Base-by-base conservation (phyloP, 768 basidiomycete species). In the Megacollybia marginata region DNA sequence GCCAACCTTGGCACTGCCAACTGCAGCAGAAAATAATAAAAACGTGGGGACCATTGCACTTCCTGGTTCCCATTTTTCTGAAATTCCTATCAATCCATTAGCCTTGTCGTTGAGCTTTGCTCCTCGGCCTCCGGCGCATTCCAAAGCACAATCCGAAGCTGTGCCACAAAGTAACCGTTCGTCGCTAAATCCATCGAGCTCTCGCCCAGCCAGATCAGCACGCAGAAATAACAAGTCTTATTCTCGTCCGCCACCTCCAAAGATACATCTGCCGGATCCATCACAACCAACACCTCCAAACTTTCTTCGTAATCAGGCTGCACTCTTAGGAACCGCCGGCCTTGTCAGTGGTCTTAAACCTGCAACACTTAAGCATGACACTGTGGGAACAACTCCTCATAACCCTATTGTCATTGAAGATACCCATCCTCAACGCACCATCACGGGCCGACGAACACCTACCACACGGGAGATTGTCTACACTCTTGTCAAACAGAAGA, bases 1-100 rank as follows among this genome's bases (percentile, higher is more conserved):
- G 52, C 79, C 78, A 55, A 62, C 64, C 44, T 67, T 82, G 63
- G 82, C 82, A 47, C 71, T 85, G 44, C 80, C 83, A 58, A 70
- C 74, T 59, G 64, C 67, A 53, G 64, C 64, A 53, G 57, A 60
- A 52, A 58, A 55, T 51, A 56, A 53, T 52, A 57, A 86, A 85
- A 89, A 91, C 79, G 88, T 91, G 88, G 88, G 87, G 88, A 85
- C 88, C 86, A 89, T 89, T 90, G 88, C 88, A 90, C 88, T 90
- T 88, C 86, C 86, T 89, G 88, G 88, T 80, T 87, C 86, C 87
- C 88, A 85, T 68, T 74, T 73, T 86, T 85, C 85, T 89, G 85
- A 90, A 89, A 76, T 83, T 71, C 78, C 86, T 70, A 76, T 83
- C 74, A 70, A 80, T 74, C 81, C 83, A 80, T 67, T 83, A 88